phyloP scores from a whole-genome alignment of 2,329 filamentous ascomycete genomes.

The Macrophomina tecta region DNA sequence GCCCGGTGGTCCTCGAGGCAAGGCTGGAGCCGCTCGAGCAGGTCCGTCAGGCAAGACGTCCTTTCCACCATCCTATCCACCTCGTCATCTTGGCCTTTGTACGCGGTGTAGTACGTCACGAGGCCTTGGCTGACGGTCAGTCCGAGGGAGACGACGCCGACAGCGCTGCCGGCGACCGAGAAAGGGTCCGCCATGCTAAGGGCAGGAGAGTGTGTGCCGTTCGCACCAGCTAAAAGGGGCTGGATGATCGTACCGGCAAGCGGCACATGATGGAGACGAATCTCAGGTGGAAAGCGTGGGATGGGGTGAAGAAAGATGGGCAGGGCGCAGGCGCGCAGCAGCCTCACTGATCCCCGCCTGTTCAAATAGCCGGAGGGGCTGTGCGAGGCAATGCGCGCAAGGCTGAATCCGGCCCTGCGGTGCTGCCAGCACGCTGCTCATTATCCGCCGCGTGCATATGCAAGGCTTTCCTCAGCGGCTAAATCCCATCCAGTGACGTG shows the following conservation, averaged over 20 bases:
- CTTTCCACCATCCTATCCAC: not conserved
- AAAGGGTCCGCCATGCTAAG: conserved; percentile 28
- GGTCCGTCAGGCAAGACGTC: not conserved
- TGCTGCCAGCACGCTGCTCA: not conserved
- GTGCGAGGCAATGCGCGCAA: not conserved
- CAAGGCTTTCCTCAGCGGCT: not conserved
- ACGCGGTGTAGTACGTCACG: conserved; percentile 27
- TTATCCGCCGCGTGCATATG: not conserved
- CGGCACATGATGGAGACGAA: conserved; percentile 37
- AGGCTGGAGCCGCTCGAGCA: not conserved
- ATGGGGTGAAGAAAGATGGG: not conserved
- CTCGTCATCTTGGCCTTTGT: conserved; percentile 7
- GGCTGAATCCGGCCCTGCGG: not conserved
- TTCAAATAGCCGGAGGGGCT: not conserved
- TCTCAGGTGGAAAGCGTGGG: conserved; percentile 31
- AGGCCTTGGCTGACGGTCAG: conserved; percentile 32
- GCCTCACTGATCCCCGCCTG: not conserved
- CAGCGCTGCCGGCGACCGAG: conserved; percentile 24
- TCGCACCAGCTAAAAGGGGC: too few species aligned
- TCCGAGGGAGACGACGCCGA: conserved; percentile 31
- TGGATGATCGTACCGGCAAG: too few species aligned
- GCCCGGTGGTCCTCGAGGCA: not conserved
- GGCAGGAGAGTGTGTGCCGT: not conserved
- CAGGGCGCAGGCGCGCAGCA: not conserved
- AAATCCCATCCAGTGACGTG: not conserved